phyloP scores from a whole-genome alignment of 371 early-diverging fungal genomes.

The Mortierella sp. region DNA sequence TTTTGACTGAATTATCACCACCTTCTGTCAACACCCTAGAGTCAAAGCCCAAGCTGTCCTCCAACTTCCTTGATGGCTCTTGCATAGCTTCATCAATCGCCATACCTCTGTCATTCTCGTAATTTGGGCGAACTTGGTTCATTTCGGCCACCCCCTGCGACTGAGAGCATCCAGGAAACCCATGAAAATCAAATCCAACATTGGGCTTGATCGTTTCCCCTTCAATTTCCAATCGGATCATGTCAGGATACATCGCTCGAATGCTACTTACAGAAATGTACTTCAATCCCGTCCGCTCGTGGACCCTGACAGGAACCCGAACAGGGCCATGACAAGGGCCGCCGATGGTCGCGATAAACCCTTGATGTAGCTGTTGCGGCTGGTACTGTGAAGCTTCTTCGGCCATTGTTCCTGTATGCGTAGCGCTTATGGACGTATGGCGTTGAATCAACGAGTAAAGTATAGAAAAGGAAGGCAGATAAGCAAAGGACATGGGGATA shows the following conservation, averaged over 20 bases:
- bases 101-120: background rate
- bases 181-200: background rate
- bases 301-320: conserved; percentile 7
- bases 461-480: background rate
- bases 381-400: background rate
- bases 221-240: conserved; percentile 7
- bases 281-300: conserved; percentile 10
- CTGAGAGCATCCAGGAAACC: background rate
- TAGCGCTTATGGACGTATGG: no score
- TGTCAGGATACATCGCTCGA: conserved; percentile 9
- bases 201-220: background rate
- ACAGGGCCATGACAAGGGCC: conserved; percentile 9
- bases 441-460: background rate
- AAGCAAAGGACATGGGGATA: background rate
- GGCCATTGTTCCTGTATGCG: background rate
- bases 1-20: no score
- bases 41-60: background rate
- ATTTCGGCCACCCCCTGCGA: background rate
- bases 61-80: background rate
- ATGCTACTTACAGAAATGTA: conserved; percentile 15
- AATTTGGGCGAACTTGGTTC: background rate
- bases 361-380: background rate
- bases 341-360: background rate
- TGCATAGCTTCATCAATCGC: background rate
- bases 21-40: no score